Evolutionary conservation across 257 asterid genomes (phyloP).

Genomic region (Eucommia ulmoides): DNA sequence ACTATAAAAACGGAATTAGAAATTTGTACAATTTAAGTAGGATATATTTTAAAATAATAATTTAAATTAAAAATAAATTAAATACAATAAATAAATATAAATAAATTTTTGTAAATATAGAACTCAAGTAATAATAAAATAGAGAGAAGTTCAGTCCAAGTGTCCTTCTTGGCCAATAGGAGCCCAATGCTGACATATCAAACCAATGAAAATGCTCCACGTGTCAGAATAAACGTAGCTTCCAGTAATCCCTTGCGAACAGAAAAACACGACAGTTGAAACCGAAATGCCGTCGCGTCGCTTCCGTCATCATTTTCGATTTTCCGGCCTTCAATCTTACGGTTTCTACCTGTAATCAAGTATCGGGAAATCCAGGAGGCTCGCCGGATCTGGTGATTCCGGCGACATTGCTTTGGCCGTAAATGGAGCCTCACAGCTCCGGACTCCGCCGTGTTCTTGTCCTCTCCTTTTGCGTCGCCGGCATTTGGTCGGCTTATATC

Average conservation of each 20-base stretch:
- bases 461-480: slow-evolving; percentile 72
- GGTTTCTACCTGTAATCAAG: background rate
- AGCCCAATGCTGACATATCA: slow-evolving; percentile 3
- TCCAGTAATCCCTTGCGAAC: background rate
- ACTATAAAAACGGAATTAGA: no score
- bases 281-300: background rate
- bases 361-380: background rate
- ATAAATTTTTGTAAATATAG: no score
- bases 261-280: background rate
- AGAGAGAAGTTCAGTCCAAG: background rate
- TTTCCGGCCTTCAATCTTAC: background rate
- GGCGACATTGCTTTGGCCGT: background rate
- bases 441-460: slow-evolving; percentile 78
- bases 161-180: slow-evolving; percentile 35
- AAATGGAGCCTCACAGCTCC: slow-evolving; percentile 63
- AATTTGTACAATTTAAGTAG: no score
- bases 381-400: background rate
- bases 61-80: no score
- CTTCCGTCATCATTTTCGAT: background rate
- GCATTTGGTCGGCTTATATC: slow-evolving; percentile 94
- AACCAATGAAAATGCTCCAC: slow-evolving; percentile 40
- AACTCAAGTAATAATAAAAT: background rate
- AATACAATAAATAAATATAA: no score
- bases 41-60: no score
- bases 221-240: slow-evolving; percentile 26